phyloP scores from a whole-genome alignment of 306 rosid genomes.

The Cajanus cajan region DNA sequence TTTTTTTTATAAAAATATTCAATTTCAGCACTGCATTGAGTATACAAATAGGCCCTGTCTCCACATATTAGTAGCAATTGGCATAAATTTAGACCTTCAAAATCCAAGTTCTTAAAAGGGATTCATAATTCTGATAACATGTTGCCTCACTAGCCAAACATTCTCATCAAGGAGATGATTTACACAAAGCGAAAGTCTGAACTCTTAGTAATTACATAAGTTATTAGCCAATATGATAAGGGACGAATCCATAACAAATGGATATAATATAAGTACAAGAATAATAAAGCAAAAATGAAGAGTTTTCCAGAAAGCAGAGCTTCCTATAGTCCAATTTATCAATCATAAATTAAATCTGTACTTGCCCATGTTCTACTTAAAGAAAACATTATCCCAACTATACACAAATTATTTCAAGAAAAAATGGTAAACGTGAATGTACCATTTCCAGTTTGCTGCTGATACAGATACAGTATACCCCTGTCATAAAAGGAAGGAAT shows the following conservation, averaged over 20 bases:
- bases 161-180: not conserved
- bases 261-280: not conserved
- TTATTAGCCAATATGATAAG: not conserved
- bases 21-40: not conserved
- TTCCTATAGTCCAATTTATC: not conserved
- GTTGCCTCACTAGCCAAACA: not conserved
- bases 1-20: not conserved
- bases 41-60: conserved; percentile 7
- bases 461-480: conserved; percentile 72
- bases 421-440: conserved; percentile 34
- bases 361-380: not conserved
- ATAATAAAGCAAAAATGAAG: not conserved
- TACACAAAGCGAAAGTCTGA: not conserved
- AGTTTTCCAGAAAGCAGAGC: not conserved
- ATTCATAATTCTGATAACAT: not conserved
- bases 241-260: not conserved
- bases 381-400: not conserved
- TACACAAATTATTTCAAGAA: not conserved
- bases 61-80: no score
- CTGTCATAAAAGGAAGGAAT: conserved; percentile 47
- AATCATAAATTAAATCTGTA: not conserved
- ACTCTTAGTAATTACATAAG: not conserved
- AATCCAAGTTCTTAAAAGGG: not conserved
- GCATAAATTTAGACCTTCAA: not conserved
- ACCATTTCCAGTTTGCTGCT: conserved; percentile 86